Base-by-base conservation (phyloP, 1,284 basidiomycete genomes). In the Malassezia sp. region DNA sequence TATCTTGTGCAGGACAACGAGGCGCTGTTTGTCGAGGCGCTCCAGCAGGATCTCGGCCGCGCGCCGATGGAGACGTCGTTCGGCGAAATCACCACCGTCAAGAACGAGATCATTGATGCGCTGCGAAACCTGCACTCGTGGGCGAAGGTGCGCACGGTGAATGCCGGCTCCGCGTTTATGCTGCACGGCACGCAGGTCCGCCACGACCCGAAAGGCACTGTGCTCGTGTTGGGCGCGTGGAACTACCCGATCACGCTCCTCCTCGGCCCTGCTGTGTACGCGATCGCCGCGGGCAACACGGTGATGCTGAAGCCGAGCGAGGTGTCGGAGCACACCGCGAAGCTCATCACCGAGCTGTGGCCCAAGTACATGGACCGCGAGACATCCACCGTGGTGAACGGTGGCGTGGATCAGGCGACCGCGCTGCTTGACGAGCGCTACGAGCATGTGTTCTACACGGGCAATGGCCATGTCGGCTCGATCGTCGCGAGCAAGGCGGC, bases 401-500 rank as follows among this genome's bases (percentile, higher is more conserved):
- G 89, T 4, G 82, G 73, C 27, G 72, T 86, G 2, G 75, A 80
- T 0, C 82, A 88, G 71, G 80, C 82, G 0, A 83, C 81, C 24
- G 82, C 77, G 75, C 68, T 89, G 5, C 75, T 93, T 9, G 82
- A 86, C 59, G 75, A 85, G 29, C 78, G 77, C 42, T 93, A 86
- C 85, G 87, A 83, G 56, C 75, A 84, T 83, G 54, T 80, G 57
- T 71, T 73, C 51, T 73, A 71, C 60, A 66, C 78, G 22, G 80
- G 78, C 7, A 80, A 81, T 36, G 78, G 79, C 41, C 75, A 75
- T 15, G 80, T 93, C 5, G 89, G 78, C 0, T 79, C 76, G 57
- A 80, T 93, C 49, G 79, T 95, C 9, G 80, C 83, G 7, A 72
- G 76, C 0, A 88, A 89, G 0, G 87, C 87, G 3, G 87, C 85